Conservation (phyloP, 2,329 filamentous ascomycete genomes). For the Hypocrella siamensis region DNA sequence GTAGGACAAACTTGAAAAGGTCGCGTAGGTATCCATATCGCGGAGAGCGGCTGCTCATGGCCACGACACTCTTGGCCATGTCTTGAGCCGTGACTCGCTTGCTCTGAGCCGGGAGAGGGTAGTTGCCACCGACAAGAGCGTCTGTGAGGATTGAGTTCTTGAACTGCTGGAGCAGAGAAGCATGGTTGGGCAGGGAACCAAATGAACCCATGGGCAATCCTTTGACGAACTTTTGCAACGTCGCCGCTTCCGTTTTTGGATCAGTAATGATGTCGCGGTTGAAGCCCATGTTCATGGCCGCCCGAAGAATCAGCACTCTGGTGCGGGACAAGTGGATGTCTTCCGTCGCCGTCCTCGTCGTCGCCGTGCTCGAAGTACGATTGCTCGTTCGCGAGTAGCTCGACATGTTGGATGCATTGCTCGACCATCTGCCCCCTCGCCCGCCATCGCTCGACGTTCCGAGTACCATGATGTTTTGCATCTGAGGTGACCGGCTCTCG, state of each 20-base stretch:
- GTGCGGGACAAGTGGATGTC: constrained; percentile 64
- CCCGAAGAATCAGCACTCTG: constrained; percentile 67
- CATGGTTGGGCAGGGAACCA: constrained; percentile 55
- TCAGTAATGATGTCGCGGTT: constrained; percentile 38
- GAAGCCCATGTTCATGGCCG: constrained; percentile 74
- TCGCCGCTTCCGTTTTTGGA: constrained; percentile 29
- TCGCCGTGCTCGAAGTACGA: constrained; percentile 55
- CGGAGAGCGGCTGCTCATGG: constrained; percentile 50
- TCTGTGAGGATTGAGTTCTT: constrained; percentile 66
- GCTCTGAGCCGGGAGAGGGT: constrained; percentile 30
- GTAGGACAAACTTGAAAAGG: constrained; percentile 71
- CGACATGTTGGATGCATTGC: constrained; percentile 62
- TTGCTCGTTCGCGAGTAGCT: constrained; percentile 59
- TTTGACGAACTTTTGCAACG: constrained; percentile 62
- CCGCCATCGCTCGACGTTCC: constrained; percentile 47
- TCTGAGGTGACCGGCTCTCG: constrained; percentile 56
- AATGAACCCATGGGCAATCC: constrained; percentile 63
- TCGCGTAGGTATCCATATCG: constrained; percentile 71
- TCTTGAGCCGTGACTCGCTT: constrained; percentile 55
- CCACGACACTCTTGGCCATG: constrained; percentile 62
- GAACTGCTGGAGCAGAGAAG: constrained; percentile 60
- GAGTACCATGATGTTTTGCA: constrained; percentile 79
- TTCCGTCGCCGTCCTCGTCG: constrained; percentile 51
- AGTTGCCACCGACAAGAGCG: constrained; percentile 31
- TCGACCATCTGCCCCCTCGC: constrained; percentile 64